Evolutionary conservation across 345 rosid species (phyloP), one percentile per base, ranked within the genome.

Genomic region (Carallia brachiata): DNA sequence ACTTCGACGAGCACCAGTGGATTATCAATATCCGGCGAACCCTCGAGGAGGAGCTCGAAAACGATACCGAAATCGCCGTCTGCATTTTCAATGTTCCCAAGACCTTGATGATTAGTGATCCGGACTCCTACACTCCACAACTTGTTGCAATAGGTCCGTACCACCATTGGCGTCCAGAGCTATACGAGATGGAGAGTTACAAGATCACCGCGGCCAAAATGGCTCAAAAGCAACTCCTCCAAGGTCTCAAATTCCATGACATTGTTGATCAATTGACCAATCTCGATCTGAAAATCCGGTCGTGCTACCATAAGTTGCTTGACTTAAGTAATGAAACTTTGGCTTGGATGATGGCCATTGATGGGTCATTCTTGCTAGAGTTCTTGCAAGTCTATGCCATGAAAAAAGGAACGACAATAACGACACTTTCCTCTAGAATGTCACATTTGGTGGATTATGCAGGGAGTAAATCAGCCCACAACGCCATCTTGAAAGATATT

Each of bases 271-370:
- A 74, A 5, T 55, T 93, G 19, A 72, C 18, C 1, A 66, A 61
- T 47, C 61, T 89, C 5, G 91, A 83, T 74, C 62, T 57, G 0
- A 75, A 66, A 57, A 76, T 84, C 66, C 78, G 95, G 73, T 84
- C 81, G 3, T 85, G 87, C 28, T 93, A 89, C 70, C 97, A 89
- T 61, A 86, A 75, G 73, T 82, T 78, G 48, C 65, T 89, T 2
- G 81, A 77, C 64, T 70, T 86, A 55, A 80, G 74, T 15, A 78
- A 78, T 0, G 91, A 86, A 62, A 87, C 90, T 57, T 65, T 90
- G 62, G 82, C 86, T 7, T 90, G 95, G 98, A 90, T 93, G 77
- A 85, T 90, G 97, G 90, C 90, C 1, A 78, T 93, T 17, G 98
- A 90, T 63, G 86, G 89, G 0, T 79, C 88, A 0, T 86, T 93